A percentile compares a stretch with the other conserved stretches of the same genome.
Evolutionary conservation across 176 grass and related monocot species (phyloP).

Genomic region (Oryza brachyantha): DNA sequence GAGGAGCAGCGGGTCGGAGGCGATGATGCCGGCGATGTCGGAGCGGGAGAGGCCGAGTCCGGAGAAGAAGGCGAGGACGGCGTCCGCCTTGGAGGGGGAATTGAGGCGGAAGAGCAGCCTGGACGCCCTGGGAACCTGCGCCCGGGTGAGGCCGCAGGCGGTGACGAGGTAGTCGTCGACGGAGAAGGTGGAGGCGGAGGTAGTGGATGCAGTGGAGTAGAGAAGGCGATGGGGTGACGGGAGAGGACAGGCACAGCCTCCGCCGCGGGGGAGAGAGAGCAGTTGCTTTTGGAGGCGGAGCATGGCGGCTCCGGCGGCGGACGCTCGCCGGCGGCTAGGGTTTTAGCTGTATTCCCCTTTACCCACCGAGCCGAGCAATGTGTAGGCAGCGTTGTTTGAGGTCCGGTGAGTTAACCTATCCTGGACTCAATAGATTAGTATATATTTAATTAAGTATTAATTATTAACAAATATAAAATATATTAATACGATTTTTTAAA

Average conservation of each 20-base stretch:
- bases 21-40: slow-evolving; percentile 26
- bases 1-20: slow-evolving; percentile 14
- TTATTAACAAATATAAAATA: no score
- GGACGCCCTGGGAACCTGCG: not conserved
- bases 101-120: not conserved
- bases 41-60: slow-evolving; percentile 20
- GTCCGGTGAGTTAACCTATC: no score
- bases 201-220: not conserved
- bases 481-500: no score
- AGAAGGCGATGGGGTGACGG: not conserved
- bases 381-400: no score
- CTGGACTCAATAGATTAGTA: no score
- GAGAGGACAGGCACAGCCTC: not conserved
- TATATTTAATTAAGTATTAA: no score
- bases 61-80: slow-evolving; percentile 25
- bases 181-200: not conserved
- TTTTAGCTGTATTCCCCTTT: no score
- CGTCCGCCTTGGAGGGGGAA: slow-evolving; percentile 24
- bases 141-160: slow-evolving; percentile 31
- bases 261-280: not conserved
- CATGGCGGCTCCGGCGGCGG: slow-evolving; percentile 1
- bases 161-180: slow-evolving; percentile 44
- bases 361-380: no score
- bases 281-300: not conserved
- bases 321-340: not conserved